Evolutionary conservation across 2,329 filamentous ascomycete genomes (phyloP).

Genomic region (Geosmithia putterillii): DNA sequence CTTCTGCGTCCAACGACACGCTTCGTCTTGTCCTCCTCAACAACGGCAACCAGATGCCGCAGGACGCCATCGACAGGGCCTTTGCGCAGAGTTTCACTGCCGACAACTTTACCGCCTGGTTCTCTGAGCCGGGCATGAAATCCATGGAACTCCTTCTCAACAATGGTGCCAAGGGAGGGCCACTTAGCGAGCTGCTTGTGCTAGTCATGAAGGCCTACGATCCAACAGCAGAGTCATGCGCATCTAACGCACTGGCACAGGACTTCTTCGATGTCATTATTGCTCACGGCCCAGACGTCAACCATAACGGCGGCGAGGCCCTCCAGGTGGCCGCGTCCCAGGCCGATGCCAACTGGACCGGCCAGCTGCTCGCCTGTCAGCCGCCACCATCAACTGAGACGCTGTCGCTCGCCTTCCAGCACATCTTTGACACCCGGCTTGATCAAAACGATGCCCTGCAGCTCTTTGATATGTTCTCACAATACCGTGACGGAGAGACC

Average conservation of each 20-base stretch:
- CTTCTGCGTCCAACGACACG: slow-evolving; percentile 6
- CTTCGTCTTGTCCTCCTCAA: slow-evolving; percentile 32
- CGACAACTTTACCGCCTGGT: slow-evolving; percentile 28
- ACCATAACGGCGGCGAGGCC: slow-evolving; percentile 39
- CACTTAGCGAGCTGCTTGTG: slow-evolving; percentile 31
- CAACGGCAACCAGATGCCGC: slow-evolving; percentile 23
- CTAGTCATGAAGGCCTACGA: slow-evolving; percentile 30
- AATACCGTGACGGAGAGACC: slow-evolving; percentile 32
- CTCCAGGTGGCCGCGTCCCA: slow-evolving; percentile 40
- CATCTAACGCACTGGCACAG: slow-evolving; percentile 27
- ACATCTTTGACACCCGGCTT: slow-evolving; percentile 38
- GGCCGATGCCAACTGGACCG: slow-evolving; percentile 36
- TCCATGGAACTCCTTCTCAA: slow-evolving; percentile 34
- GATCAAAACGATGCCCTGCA: slow-evolving; percentile 36
- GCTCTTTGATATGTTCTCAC: slow-evolving; percentile 37
- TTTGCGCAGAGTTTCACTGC: slow-evolving; percentile 32
- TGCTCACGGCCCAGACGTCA: slow-evolving; percentile 29
- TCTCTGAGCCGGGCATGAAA: slow-evolving; percentile 31
- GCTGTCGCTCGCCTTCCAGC: slow-evolving; percentile 40
- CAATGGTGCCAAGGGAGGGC: slow-evolving; percentile 33
- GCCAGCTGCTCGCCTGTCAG: slow-evolving; percentile 33
- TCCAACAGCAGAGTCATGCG: slow-evolving; percentile 15
- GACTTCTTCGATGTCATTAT: slow-evolving; percentile 29
- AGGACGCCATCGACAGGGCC: slow-evolving; percentile 28
- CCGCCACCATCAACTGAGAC: slow-evolving; percentile 34